Evolutionary conservation across 805 yeast species (phyloP).

Genomic region (Yarrowia sp.): DNA sequence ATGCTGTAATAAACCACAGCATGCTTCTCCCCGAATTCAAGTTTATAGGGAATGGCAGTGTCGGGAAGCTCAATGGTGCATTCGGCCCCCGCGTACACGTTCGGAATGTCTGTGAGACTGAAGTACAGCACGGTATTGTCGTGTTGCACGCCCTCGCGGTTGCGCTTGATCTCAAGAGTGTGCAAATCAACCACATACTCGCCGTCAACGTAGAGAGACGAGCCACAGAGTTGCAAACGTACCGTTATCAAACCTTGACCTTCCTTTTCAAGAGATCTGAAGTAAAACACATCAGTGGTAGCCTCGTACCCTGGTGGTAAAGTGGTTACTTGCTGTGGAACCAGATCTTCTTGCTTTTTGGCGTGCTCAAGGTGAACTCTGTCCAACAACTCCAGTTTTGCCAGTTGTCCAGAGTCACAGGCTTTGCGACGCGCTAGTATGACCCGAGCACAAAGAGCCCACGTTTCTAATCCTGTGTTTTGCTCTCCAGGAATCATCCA

Average conservation of each 20-base stretch:
- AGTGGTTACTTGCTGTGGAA: no score
- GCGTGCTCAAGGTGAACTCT: neutral
- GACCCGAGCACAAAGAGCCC: neutral
- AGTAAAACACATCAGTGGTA: neutral
- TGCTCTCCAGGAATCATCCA: neutral
- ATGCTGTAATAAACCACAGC: neutral
- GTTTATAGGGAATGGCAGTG: no score
- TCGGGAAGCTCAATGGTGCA: neutral
- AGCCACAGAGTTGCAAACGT: no score
- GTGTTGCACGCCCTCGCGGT: no score
- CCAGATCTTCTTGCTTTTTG: neutral
- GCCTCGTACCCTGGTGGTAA: neutral
- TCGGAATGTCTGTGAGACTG: neutral
- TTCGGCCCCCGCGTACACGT: neutral
- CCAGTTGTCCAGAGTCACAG: neutral
- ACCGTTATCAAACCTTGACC: no score
- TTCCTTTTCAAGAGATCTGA: no score
- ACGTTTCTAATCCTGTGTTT: neutral
- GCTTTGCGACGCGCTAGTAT: neutral
- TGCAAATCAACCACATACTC: neutral
- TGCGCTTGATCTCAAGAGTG: neutral
- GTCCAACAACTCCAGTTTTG: neutral
- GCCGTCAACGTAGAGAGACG: no score
- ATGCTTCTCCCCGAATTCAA: neutral
- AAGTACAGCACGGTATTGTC: no score